Evolutionary conservation across 306 rosid genomes (phyloP).

Genomic region (Quercus variabilis): DNA sequence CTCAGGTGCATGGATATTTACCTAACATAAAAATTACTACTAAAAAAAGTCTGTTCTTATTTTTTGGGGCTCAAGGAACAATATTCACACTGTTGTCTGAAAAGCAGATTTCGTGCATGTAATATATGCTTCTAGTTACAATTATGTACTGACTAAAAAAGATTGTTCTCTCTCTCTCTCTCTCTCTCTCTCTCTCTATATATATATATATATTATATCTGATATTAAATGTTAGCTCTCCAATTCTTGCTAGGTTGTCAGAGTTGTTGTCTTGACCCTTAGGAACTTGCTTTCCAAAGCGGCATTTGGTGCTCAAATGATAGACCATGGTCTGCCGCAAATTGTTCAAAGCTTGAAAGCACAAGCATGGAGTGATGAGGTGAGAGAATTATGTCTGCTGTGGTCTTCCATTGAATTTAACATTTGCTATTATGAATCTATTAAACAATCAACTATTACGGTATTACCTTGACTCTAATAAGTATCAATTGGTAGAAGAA

Average conservation of each 20-base stretch:
- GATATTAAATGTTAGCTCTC: conserved; percentile 23
- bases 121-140: conserved; percentile 11
- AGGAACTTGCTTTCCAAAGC: conserved; percentile 85
- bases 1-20: too few species aligned
- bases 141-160: conserved; percentile 4
- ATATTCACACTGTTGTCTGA: neutral
- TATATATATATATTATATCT: neutral
- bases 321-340: conserved; percentile 89
- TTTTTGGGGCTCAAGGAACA: neutral
- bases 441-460: neutral
- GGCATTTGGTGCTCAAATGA: conserved; percentile 94
- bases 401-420: neutral
- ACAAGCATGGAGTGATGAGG: conserved; percentile 99
- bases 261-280: conserved; percentile 88
- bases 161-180: neutral
- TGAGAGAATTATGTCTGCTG: conserved; percentile 26
- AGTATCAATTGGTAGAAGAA: neutral
- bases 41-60: too few species aligned
- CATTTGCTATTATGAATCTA: neutral
- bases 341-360: conserved; percentile 93
- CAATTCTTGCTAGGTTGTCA: conserved; percentile 74
- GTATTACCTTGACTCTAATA: neutral
- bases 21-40: too few species aligned
- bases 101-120: conserved; percentile 1
- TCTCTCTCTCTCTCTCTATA: too few species aligned